phyloP scores from a whole-genome alignment of 2,329 filamentous ascomycete genomes.

The Nemania diffusa region DNA sequence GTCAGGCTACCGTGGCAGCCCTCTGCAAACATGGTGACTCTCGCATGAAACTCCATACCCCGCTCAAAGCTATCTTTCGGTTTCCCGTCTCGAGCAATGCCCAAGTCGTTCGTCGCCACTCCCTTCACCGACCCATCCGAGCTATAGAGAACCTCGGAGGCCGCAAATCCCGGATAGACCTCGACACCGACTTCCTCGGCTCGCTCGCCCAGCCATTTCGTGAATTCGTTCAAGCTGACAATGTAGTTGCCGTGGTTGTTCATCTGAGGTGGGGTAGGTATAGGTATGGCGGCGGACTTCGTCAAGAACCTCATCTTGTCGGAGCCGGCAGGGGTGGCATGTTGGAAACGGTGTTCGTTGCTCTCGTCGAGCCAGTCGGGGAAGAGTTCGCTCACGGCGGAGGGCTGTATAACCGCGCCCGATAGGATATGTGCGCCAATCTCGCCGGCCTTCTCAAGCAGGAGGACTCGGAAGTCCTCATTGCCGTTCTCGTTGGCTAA shows the following conservation, averaged over 20 bases:
- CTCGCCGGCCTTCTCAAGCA: slow-evolving; percentile 95
- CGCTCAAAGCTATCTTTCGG: slow-evolving; percentile 92
- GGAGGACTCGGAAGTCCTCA: slow-evolving; percentile 91
- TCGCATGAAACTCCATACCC: slow-evolving; percentile 97
- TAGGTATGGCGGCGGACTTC: slow-evolving; percentile 77
- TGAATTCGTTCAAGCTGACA: slow-evolving; percentile 92
- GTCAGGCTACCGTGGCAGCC: slow-evolving; percentile 95
- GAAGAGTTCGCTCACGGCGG: slow-evolving; percentile 86
- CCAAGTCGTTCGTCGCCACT: slow-evolving; percentile 95
- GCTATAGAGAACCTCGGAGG: slow-evolving; percentile 89
- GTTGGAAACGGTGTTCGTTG: slow-evolving; percentile 87
- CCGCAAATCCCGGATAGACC: slow-evolving; percentile 95
- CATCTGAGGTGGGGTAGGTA: slow-evolving; percentile 96
- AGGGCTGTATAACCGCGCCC: slow-evolving; percentile 92
- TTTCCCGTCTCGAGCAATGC: slow-evolving; percentile 81
- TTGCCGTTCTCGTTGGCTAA: slow-evolving; percentile 94
- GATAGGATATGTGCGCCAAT: slow-evolving; percentile 95
- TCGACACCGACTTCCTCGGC: slow-evolving; percentile 98
- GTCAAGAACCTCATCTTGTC: slow-evolving; percentile 97
- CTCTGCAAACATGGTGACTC: slow-evolving; percentile 90
- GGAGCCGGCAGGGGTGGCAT: slow-evolving; percentile 82
- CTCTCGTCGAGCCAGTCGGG: slow-evolving; percentile 92
- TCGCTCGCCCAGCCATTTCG: slow-evolving; percentile 93
- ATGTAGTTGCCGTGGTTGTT: slow-evolving; percentile 98
- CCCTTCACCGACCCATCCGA: slow-evolving; percentile 89